Evolutionary conservation across 139 green algal genomes (phyloP).

Genomic region (Gonium pectorale): DNA sequence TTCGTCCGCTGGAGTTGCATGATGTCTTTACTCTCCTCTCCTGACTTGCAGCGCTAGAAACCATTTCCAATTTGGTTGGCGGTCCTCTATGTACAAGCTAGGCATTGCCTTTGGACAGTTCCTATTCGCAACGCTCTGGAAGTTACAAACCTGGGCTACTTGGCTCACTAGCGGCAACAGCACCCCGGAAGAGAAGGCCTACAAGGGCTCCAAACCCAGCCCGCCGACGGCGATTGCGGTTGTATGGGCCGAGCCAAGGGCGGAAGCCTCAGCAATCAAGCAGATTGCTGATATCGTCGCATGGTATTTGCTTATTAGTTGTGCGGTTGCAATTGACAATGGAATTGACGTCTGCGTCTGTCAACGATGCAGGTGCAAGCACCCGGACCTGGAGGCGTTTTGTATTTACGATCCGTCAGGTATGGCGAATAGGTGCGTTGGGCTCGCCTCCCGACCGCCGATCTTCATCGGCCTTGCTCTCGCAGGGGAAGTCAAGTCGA

Average conservation of each 20-base stretch:
- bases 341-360: too few relatives aligned
- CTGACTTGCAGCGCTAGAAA: too few relatives aligned
- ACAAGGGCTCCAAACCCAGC: not conserved
- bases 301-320: conserved; percentile 30
- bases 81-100: too few relatives aligned
- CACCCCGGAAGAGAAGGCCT: not conserved
- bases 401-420: conserved; percentile 26
- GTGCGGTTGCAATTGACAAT: too few relatives aligned
- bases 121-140: too few relatives aligned
- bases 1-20: too few relatives aligned
- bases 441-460: too few relatives aligned
- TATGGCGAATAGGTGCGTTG: not conserved
- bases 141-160: too few relatives aligned
- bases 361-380: conserved; percentile 31
- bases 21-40: too few relatives aligned
- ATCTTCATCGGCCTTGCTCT: not conserved
- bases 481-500: conserved; percentile 2
- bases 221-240: conserved; percentile 18
- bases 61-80: too few relatives aligned
- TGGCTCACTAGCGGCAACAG: too few relatives aligned
- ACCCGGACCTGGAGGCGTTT: not conserved
- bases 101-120: too few relatives aligned
- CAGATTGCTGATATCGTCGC: conserved; percentile 7
- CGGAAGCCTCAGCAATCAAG: not conserved
- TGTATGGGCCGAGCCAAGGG: conserved; percentile 1